These are phyloP conservation scores for Suillus fuscotomentosus DNA, from an alignment of 768 basidiomycete genomes.

Conservation along the genomic window DNA sequence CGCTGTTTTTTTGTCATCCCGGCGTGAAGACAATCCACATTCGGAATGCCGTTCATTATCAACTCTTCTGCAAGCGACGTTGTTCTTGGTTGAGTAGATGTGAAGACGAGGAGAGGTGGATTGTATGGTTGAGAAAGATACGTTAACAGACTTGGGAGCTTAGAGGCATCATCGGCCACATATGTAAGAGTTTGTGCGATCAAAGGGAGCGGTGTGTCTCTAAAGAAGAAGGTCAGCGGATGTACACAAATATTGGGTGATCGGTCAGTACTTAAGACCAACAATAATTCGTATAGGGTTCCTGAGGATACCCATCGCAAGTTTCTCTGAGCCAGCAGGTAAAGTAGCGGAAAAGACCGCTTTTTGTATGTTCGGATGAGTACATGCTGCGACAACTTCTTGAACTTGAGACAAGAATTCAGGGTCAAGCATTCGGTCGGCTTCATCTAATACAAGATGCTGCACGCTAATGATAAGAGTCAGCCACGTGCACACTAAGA, in stretches of 20 bases:
- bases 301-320: conserved; percentile 80
- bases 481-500: conserved; percentile 5
- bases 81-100: conserved; percentile 85
- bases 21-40: conserved; percentile 90
- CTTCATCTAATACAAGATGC: conserved; percentile 87
- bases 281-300: conserved; percentile 94
- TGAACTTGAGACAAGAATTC: conserved; percentile 89
- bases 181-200: conserved; percentile 88
- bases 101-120: conserved; percentile 90
- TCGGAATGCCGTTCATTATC: conserved; percentile 69
- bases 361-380: conserved; percentile 68
- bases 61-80: conserved; percentile 80
- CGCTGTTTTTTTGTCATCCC: conserved; percentile 86
- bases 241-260: not conserved
- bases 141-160: conserved; percentile 82
- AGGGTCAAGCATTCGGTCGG: conserved; percentile 83
- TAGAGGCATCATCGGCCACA: conserved; percentile 92
- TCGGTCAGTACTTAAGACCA: conserved; percentile 72
- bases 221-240: conserved; percentile 30
- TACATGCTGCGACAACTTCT: conserved; percentile 82
- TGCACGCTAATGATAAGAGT: conserved; percentile 56
- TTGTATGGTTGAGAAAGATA: conserved; percentile 82
- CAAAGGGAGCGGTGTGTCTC: conserved; percentile 92
- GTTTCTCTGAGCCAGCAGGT: conserved; percentile 82
- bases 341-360: conserved; percentile 95